Percentiles rank a stretch among this genome's conserved stretches.
phyloP scores from a whole-genome alignment of 306 rosid genomes.

The Castanospermum australe region DNA sequence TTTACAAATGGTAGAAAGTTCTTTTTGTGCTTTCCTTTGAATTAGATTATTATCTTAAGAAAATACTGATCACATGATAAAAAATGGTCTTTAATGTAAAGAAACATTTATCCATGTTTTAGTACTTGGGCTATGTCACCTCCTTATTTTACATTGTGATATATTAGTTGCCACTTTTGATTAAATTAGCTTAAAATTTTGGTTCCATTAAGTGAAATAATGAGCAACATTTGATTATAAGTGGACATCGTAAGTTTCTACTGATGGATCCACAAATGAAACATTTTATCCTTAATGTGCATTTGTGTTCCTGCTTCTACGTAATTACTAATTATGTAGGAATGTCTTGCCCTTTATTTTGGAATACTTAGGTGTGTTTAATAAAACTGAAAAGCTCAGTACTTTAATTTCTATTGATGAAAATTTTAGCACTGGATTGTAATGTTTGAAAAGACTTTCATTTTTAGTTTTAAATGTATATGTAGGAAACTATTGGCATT shows the following conservation, averaged over 20 bases:
- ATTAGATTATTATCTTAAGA: slow-evolving; percentile 11
- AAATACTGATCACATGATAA: slow-evolving; percentile 9
- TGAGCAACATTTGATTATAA: not conserved
- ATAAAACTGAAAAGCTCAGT: too few species aligned
- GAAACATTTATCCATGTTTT: slow-evolving; percentile 11
- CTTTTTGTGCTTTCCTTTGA: slow-evolving; percentile 3
- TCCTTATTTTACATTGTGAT: not conserved
- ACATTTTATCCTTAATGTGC: not conserved
- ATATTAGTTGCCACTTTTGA: not conserved
- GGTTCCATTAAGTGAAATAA: not conserved
- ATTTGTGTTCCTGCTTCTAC: not conserved
- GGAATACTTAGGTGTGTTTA: too few species aligned
- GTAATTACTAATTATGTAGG: not conserved
- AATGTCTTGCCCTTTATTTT: not conserved
- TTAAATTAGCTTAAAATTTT: not conserved
- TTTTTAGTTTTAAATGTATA: too few species aligned
- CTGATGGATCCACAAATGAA: not conserved
- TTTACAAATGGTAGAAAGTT: slow-evolving; percentile 5
- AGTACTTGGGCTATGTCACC: not conserved
- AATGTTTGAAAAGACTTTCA: too few species aligned
- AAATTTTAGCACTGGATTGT: too few species aligned
- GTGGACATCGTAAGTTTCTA: not conserved
- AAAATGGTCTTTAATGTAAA: not conserved
- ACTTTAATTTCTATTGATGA: too few species aligned
- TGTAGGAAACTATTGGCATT: not conserved